Evolutionary conservation across 257 asterid species (phyloP).

Genomic region (Ehretia macrophylla): DNA sequence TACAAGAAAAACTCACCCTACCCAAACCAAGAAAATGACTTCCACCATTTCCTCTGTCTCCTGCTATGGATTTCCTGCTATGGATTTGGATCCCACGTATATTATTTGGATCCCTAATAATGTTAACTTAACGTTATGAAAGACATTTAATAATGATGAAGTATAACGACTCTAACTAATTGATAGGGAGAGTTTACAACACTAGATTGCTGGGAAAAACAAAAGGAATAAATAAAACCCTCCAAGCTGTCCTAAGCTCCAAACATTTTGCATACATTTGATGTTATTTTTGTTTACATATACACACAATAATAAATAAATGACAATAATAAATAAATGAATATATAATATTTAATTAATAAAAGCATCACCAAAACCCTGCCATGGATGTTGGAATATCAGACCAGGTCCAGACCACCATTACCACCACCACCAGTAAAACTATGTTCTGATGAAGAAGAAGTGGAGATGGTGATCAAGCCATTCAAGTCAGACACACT

Average conservation of each 20-base stretch:
- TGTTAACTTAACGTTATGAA: too few relatives aligned
- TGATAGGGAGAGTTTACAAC: too few relatives aligned
- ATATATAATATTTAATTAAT: constrained; percentile 12
- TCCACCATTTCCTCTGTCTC: constrained; percentile 11
- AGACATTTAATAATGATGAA: too few relatives aligned
- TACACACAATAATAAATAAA: too few relatives aligned
- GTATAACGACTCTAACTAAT: too few relatives aligned
- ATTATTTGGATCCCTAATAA: too few relatives aligned
- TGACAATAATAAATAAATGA: constrained; percentile 28
- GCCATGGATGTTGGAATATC: constrained; percentile 2
- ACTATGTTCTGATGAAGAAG: constrained; percentile 67
- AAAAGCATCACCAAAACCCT: background rate
- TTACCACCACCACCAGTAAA: constrained; percentile 27
- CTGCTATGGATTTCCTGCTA: too few relatives aligned
- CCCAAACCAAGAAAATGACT: constrained; percentile 28
- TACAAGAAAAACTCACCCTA: constrained; percentile 11
- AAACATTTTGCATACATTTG: constrained; percentile 4
- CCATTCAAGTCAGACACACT: constrained; percentile 76
- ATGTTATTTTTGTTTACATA: constrained; percentile 17
- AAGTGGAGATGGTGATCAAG: constrained; percentile 46
- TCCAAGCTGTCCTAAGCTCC: background rate
- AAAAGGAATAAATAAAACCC: too few relatives aligned
- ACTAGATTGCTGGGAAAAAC: too few relatives aligned
- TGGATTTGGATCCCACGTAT: too few relatives aligned
- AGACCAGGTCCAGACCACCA: constrained; percentile 30